Evolutionary conservation across 1,284 basidiomycete genomes (phyloP).

Genomic region (Rhodotorula sp.): DNA sequence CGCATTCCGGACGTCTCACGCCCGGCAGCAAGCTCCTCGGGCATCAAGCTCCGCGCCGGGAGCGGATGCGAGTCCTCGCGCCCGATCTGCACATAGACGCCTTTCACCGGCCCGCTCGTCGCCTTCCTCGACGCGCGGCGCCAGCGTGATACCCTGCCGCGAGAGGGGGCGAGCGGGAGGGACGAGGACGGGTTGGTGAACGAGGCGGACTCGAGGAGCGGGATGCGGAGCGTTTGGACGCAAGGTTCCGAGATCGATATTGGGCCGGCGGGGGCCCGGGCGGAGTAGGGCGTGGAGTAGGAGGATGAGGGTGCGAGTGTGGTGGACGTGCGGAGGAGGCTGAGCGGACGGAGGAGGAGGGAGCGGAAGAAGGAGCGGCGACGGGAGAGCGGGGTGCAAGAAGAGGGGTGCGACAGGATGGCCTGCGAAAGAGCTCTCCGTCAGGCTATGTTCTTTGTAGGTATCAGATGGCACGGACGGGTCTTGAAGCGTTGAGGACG

Average conservation of each 20-base stretch:
- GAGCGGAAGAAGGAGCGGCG: background rate
- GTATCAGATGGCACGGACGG: slow-evolving; percentile 4
- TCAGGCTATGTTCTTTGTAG: no score
- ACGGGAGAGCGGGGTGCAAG: background rate
- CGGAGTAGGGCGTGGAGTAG: background rate
- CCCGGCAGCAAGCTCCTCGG: background rate
- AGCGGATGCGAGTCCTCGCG: slow-evolving; percentile 6
- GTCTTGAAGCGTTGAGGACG: slow-evolving; percentile 11
- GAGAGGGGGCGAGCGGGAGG: background rate
- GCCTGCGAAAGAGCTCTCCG: no score
- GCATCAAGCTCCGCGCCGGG: background rate
- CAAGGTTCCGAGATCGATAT: background rate
- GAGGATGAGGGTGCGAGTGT: no score
- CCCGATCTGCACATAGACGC: slow-evolving; percentile 5
- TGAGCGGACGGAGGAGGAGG: background rate
- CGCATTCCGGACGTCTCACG: background rate
- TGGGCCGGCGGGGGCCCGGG: background rate
- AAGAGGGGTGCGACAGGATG: slow-evolving; percentile 6
- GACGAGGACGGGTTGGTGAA: background rate
- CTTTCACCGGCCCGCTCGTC: background rate
- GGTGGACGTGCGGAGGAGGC: background rate
- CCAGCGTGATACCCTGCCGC: background rate
- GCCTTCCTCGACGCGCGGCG: background rate
- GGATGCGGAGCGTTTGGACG: background rate
- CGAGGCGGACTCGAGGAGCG: background rate